These are phyloP conservation scores for Ilyonectria destructans DNA, from an alignment of 2,329 filamentous ascomycete genomes.

Conservation along the genomic window DNA sequence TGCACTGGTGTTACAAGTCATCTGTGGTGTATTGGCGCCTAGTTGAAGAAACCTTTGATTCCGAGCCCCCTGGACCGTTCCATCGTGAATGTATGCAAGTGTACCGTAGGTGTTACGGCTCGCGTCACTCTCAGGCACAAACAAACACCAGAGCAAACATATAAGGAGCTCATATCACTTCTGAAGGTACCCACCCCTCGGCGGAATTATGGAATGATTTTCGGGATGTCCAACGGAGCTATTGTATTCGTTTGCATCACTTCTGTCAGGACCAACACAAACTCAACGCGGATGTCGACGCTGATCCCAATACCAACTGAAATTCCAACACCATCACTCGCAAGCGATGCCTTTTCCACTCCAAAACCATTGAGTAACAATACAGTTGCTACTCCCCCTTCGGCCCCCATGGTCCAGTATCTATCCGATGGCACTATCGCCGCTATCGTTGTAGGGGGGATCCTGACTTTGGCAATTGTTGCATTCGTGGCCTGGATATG, in stretches of 20 bases:
- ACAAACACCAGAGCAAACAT: slow-evolving; percentile 45
- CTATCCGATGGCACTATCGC: slow-evolving; percentile 39
- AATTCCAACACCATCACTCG: not conserved
- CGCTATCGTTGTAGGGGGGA: slow-evolving; percentile 37
- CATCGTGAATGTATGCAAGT: slow-evolving; percentile 39
- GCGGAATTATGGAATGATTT: slow-evolving; percentile 2
- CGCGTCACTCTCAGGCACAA: slow-evolving; percentile 35
- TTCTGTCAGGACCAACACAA: slow-evolving; percentile 7
- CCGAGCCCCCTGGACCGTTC: slow-evolving; percentile 36
- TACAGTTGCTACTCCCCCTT: not conserved
- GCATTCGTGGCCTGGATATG: slow-evolving; percentile 34
- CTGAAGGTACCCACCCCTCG: slow-evolving; percentile 26
- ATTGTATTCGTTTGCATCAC: slow-evolving; percentile 1
- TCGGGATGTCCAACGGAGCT: slow-evolving; percentile 1
- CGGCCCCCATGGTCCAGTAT: slow-evolving; percentile 4
- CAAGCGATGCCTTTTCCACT: slow-evolving; percentile 13
- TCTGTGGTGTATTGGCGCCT: slow-evolving; percentile 25
- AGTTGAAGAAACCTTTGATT: slow-evolving; percentile 25
- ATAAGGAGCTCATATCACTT: slow-evolving; percentile 30
- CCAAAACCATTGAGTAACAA: slow-evolving; percentile 2
- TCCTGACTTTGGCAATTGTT: slow-evolving; percentile 23
- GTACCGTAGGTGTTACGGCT: slow-evolving; percentile 39
- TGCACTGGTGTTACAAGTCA: slow-evolving; percentile 40
- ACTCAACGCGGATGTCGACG: not conserved
- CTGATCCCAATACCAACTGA: slow-evolving; percentile 12